Conservation (phyloP, 345 rosid genomes). For the Camelina sativa region DNA sequence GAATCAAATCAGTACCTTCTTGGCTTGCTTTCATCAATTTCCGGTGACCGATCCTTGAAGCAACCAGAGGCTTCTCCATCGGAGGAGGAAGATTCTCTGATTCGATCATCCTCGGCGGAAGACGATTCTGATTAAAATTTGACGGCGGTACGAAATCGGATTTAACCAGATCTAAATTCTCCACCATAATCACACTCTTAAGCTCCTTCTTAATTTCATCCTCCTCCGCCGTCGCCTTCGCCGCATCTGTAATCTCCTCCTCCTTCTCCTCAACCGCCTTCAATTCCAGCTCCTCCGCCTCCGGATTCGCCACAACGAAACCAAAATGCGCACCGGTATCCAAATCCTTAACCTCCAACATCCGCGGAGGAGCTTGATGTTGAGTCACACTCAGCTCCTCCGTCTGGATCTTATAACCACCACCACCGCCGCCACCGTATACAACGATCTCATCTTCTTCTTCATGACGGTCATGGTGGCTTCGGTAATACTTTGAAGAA, state of each 20-base stretch:
- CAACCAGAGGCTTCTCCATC: slow-evolving; percentile 32
- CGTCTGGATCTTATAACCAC: slow-evolving; percentile 39
- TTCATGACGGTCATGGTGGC: slow-evolving; percentile 1
- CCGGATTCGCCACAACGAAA: not conserved
- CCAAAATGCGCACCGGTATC: slow-evolving; percentile 20
- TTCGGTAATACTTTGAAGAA: slow-evolving; percentile 39
- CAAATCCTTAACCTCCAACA: slow-evolving; percentile 33
- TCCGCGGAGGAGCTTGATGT: slow-evolving; percentile 16
- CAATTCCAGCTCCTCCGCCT: not conserved
- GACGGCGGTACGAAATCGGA: not conserved
- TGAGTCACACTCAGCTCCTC: slow-evolving; percentile 19
- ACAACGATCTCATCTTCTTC: slow-evolving; percentile 27
- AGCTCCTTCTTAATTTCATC: slow-evolving; percentile 20
- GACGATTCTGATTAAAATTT: slow-evolving; percentile 6
- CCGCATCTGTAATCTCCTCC: not conserved
- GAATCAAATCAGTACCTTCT: slow-evolving; percentile 37
- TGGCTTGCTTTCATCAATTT: slow-evolving; percentile 33
- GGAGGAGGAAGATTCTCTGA: slow-evolving; percentile 43
- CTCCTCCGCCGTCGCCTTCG: not conserved
- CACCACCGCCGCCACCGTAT: slow-evolving; percentile 38
- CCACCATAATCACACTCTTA: slow-evolving; percentile 36
- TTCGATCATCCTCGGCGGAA: slow-evolving; percentile 6
- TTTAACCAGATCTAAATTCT: slow-evolving; percentile 14
- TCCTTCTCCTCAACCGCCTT: slow-evolving; percentile 8
- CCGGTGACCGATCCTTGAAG: slow-evolving; percentile 40